Evolutionary conservation across 1,139 yeast genomes (phyloP).

Genomic region (Hemisphaericaspora xylofermentans): DNA sequence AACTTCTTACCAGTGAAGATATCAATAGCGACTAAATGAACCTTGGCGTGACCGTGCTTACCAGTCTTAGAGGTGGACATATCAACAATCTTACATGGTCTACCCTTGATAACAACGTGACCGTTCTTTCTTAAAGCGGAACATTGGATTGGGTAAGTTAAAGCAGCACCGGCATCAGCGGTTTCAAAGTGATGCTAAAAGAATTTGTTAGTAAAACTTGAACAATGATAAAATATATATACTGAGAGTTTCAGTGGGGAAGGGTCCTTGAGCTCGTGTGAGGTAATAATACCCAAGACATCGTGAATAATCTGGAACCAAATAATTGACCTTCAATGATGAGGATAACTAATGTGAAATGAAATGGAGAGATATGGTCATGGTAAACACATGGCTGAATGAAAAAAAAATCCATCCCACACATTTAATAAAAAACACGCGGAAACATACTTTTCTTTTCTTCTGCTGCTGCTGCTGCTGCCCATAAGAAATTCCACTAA

Average conservation of each 20-base stretch:
- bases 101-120: slow-evolving; percentile 96
- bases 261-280: no score
- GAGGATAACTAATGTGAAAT: no score
- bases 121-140: slow-evolving; percentile 99
- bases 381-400: no score
- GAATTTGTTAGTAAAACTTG: slow-evolving; percentile 31
- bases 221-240: background rate
- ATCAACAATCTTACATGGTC: slow-evolving; percentile 99
- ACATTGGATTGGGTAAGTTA: slow-evolving; percentile 99
- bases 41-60: slow-evolving; percentile 99
- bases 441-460: no score
- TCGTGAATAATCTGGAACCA: no score
- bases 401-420: no score
- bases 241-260: background rate
- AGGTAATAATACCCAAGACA: no score
- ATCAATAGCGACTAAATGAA: slow-evolving; percentile 97
- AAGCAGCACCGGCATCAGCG: slow-evolving; percentile 99
- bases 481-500: no score
- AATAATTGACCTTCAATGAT: no score
- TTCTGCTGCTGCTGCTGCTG: no score
- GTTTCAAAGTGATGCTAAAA: slow-evolving; percentile 87
- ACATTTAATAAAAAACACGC: no score
- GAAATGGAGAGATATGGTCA: no score
- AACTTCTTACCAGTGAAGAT: slow-evolving; percentile 99
- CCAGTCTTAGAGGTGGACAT: slow-evolving; percentile 99